Evolutionary conservation across 2,329 filamentous ascomycete genomes (phyloP), one percentile per base, ranked within the genome.

Genomic region (Aspergillus calidoustus): DNA sequence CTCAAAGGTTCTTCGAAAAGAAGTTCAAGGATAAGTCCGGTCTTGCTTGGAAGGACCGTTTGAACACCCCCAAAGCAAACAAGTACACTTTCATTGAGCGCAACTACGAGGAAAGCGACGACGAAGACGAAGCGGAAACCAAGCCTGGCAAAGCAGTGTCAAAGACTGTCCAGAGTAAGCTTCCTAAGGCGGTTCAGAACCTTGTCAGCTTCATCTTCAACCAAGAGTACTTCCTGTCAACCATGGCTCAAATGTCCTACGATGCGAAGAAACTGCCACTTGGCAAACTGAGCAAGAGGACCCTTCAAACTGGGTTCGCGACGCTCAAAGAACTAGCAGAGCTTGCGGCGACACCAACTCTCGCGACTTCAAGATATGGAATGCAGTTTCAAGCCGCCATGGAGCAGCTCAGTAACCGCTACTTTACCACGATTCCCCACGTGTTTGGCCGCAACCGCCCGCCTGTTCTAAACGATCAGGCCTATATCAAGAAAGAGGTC

Each of bases 201-300:
- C 79, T 96, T 22, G 89, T 96, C 83, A 80, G 88, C 62, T 85
- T 96, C 66, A 96, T 97, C 63, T 96, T 96, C 82, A 93, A 96
- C 74, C 83, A 87, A 60, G 74, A 88, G 23, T 89, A 89, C 72
- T 92, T 96, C 75, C 81, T 86, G 23, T 83, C 83, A 22, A 85
- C 77, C 1, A 74, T 83, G 72, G 73, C 72, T 2, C 71, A 73
- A 5, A 76, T 82, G 70, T 74, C 76, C 1, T 82, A 82, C 55
- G 79, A 83, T 52, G 77, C 76, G 1, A 72, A 89, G 65, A 96
- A 96, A 75, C 80, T 96, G 46, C 92, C 92, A 0, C 81, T 96
- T 1, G 93, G 92, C 4, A 96, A 95, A 73, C 83, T 96, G 25
- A 92, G 91, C 81, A 92, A 93, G 70, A 79, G 84, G 13, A 95